These are phyloP conservation scores for Hypoxylon sp. DNA, from an alignment of 2,329 filamentous ascomycete species.

Conservation along the genomic window DNA sequence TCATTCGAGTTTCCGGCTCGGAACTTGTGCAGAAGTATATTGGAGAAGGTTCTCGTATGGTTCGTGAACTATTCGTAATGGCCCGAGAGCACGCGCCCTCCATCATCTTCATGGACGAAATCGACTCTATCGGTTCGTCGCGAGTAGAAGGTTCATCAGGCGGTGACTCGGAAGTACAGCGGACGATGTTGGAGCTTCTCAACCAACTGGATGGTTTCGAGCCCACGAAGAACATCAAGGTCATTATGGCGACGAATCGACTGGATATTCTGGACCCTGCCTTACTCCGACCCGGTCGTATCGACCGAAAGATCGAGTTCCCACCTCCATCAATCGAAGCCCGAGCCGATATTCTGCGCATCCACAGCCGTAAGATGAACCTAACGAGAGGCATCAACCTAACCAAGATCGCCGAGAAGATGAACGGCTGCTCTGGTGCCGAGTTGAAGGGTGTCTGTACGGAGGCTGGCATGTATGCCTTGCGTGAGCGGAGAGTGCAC, in stretches of 20 bases:
- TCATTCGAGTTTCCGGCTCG: conserved; percentile 95
- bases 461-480: conserved; percentile 97
- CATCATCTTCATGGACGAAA: conserved; percentile 99
- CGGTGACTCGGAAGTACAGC: conserved; percentile 97
- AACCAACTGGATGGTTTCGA: conserved; percentile 99
- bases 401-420: conserved; percentile 99
- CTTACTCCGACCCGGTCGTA: conserved; percentile 92
- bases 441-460: conserved; percentile 99
- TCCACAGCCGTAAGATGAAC: conserved; percentile 99
- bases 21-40: conserved; percentile 99
- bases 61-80: conserved; percentile 99
- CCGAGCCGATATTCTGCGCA: conserved; percentile 95
- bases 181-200: conserved; percentile 97
- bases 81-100: conserved; percentile 96
- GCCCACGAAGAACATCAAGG: conserved; percentile 99
- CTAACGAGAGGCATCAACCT: conserved; percentile 96
- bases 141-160: conserved; percentile 95
- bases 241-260: conserved; percentile 99
- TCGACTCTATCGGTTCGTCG: conserved; percentile 97
- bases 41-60: conserved; percentile 97
- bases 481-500: conserved; percentile 94
- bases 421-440: conserved; percentile 98
- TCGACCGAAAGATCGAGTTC: conserved; percentile 99
- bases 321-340: conserved; percentile 96
- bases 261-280: conserved; percentile 97